phyloP scores from a whole-genome alignment of 345 rosid genomes.

The Syzygium jambos region DNA sequence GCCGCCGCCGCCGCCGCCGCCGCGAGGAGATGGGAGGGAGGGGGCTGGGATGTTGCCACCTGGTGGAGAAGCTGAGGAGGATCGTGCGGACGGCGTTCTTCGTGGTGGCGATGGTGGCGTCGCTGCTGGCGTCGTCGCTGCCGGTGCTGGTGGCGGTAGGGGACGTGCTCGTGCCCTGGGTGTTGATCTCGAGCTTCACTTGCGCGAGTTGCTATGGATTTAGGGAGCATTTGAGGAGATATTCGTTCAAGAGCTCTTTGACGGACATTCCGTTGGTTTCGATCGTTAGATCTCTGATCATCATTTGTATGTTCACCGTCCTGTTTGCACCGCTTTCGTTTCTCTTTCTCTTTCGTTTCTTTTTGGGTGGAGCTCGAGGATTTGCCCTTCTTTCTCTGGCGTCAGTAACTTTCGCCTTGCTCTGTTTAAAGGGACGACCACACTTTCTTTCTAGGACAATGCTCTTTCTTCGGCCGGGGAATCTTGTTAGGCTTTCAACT shows the following conservation, averaged over 20 bases:
- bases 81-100: conserved; percentile 63
- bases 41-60: conserved; percentile 17
- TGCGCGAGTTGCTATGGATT: conserved; percentile 62
- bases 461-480: not conserved
- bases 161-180: conserved; percentile 56
- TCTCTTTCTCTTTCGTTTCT: not conserved
- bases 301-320: conserved; percentile 43
- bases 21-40: conserved; percentile 24
- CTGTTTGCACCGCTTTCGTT: not conserved
- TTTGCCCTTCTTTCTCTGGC: not conserved
- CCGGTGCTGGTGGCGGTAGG: conserved; percentile 75
- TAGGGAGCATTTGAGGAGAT: conserved; percentile 48
- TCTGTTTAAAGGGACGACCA: not conserved
- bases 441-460: not conserved
- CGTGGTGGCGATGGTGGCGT: conserved; percentile 87
- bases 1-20: not conserved
- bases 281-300: conserved; percentile 66
- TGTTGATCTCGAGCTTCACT: conserved; percentile 66
- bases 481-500: not conserved
- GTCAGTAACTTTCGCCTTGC: not conserved
- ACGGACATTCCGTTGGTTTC: conserved; percentile 85
- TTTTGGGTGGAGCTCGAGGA: not conserved
- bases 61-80: conserved; percentile 62
- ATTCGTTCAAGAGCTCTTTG: conserved; percentile 70
- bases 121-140: conserved; percentile 69